phyloP scores from a whole-genome alignment of 768 basidiomycete genomes.

The Tylopilus rubrobrunneus region DNA sequence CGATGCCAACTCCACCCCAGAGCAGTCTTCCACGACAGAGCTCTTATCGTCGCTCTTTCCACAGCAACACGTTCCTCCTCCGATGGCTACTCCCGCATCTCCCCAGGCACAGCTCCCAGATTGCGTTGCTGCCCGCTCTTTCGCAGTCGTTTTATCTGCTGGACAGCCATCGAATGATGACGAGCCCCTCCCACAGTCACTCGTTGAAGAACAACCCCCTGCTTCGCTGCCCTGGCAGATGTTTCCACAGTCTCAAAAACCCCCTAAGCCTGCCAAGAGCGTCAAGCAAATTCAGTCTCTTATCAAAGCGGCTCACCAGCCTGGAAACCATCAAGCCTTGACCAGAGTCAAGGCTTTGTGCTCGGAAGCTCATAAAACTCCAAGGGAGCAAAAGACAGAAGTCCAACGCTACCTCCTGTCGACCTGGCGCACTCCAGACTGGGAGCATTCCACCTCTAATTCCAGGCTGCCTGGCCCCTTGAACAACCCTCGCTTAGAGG shows the following conservation, averaged over 20 bases:
- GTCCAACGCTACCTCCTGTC: conserved; percentile 40
- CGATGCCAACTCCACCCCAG: conserved; percentile 7
- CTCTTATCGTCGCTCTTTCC: conserved; percentile 17
- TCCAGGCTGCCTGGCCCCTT: conserved; percentile 21
- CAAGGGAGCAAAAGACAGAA: conserved; percentile 42
- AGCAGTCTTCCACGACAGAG: conserved; percentile 12
- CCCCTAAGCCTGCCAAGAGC: conserved; percentile 31
- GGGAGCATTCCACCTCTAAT: conserved; percentile 22
- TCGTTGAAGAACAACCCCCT: conserved; percentile 20
- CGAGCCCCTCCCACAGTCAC: conserved; percentile 19
- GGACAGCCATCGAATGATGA: conserved; percentile 27
- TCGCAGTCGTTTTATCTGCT: conserved; percentile 30
- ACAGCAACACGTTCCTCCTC: conserved; percentile 17
- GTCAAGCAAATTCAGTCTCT: conserved; percentile 41
- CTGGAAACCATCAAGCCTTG: conserved; percentile 39
- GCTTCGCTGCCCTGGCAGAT: conserved; percentile 24
- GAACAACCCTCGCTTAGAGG: conserved; percentile 45
- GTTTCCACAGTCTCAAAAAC: conserved; percentile 11
- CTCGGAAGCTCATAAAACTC: conserved; percentile 41
- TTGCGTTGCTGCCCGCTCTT: conserved; percentile 33
- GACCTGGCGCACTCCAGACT: conserved; percentile 44
- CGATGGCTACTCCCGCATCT: conserved; percentile 31
- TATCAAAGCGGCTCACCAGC: conserved; percentile 41
- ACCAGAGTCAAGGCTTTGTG: conserved; percentile 43
- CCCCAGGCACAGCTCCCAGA: conserved; percentile 33